phyloP scores from a whole-genome alignment of 805 yeast genomes.

The Brettanomyces naardenensis region DNA sequence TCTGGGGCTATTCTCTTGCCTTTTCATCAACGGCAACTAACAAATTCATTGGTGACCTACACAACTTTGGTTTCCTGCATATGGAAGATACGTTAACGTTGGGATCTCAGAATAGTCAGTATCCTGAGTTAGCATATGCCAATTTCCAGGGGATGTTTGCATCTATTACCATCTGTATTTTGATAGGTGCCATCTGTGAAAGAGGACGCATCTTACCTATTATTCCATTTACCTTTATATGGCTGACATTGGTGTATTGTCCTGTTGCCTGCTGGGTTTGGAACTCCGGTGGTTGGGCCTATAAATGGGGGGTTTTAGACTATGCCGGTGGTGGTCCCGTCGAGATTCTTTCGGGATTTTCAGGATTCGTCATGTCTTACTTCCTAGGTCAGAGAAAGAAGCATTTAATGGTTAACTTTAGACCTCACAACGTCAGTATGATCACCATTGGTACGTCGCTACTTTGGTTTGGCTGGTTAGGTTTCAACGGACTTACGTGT shows the following conservation, averaged over 20 bases:
- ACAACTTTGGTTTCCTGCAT: conserved; percentile 73
- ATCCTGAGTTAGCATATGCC: conserved; percentile 82
- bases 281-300: conserved; percentile 93
- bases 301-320: conserved; percentile 84
- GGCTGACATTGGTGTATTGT: conserved; percentile 90
- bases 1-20: conserved; percentile 96
- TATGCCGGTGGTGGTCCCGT: conserved; percentile 99
- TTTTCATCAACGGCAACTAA: conserved; percentile 75
- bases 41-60: conserved; percentile 81
- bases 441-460: conserved; percentile 82
- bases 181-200: conserved; percentile 90
- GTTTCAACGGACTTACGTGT: conserved; percentile 90
- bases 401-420: conserved; percentile 73
- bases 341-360: conserved; percentile 85
- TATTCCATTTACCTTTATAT: conserved; percentile 70
- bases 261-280: conserved; percentile 96
- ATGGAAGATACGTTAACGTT: conserved; percentile 35
- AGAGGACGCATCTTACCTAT: conserved; percentile 85
- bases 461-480: conserved; percentile 94
- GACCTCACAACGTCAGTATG: conserved; percentile 93
- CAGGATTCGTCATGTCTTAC: conserved; percentile 80
- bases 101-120: conserved; percentile 24
- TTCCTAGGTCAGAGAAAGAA: conserved; percentile 71
- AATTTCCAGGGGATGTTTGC: conserved; percentile 86
- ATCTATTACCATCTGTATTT: conserved; percentile 85